Conservation (phyloP, 768 basidiomycete genomes). For the Kwoniella pini region DNA sequence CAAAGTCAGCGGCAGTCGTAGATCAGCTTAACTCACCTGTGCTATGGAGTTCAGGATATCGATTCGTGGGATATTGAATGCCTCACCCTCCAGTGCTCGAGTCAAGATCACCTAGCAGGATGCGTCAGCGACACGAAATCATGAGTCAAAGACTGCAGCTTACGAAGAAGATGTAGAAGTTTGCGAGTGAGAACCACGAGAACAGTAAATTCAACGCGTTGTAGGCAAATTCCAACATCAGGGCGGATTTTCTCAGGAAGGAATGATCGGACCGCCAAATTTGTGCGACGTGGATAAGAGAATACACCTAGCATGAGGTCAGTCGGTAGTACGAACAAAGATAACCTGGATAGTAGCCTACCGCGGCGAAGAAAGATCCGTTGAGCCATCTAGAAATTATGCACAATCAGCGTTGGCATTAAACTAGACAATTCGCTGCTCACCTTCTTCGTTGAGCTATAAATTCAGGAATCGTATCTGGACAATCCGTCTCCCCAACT, state of each 20-base stretch:
- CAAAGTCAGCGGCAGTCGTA: not conserved
- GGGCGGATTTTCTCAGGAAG: conserved; percentile 66
- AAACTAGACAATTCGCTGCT: conserved; percentile 55
- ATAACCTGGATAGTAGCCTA: conserved; percentile 6
- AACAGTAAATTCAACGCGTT: conserved; percentile 84
- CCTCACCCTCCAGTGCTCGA: conserved; percentile 75
- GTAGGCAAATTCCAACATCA: conserved; percentile 81
- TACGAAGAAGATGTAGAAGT: conserved; percentile 92
- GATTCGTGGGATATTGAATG: conserved; percentile 67
- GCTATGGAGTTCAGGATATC: conserved; percentile 71
- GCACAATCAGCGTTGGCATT: conserved; percentile 8
- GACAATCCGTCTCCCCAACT: conserved; percentile 94
- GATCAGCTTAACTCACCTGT: conserved; percentile 61
- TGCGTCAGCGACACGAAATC: not conserved
- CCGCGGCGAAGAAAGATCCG: conserved; percentile 89
- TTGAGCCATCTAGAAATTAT: conserved; percentile 55
- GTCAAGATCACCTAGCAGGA: conserved; percentile 91
- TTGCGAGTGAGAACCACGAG: conserved; percentile 90
- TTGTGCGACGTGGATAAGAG: conserved; percentile 82
- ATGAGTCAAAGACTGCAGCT: too few relatives aligned
- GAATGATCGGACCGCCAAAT: conserved; percentile 81
- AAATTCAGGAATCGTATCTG: conserved; percentile 85
- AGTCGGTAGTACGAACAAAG: not conserved
- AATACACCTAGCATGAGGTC: conserved; percentile 63
- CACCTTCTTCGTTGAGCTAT: conserved; percentile 87